Conservation (phyloP, 768 basidiomycete species). For the Bullera alba region DNA sequence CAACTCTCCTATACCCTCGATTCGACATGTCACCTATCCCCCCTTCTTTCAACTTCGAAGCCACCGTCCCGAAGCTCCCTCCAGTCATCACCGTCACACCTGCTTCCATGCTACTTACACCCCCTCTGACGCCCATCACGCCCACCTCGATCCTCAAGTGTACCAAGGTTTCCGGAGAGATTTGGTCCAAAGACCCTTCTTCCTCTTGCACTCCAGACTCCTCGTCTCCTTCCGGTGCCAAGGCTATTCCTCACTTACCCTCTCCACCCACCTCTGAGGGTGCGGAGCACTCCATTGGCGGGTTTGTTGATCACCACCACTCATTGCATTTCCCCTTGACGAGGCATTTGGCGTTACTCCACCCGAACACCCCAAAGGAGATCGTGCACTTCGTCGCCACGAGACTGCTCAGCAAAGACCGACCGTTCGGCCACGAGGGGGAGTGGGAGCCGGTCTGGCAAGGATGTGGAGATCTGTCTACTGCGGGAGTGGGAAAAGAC, state of each 20-base stretch:
- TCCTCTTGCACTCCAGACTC: too few species aligned
- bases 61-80: neutral
- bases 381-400: conserved; percentile 27
- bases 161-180: neutral
- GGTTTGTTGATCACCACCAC: neutral
- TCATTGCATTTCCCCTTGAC: conserved; percentile 14
- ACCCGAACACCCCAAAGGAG: conserved; percentile 20
- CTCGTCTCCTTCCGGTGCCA: too few species aligned
- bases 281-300: neutral
- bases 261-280: neutral
- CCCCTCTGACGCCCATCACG: conserved; percentile 10
- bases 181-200: too few species aligned
- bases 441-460: conserved; percentile 16
- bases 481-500: conserved; percentile 18
- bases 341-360: conserved; percentile 19
- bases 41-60: neutral
- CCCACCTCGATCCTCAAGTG: neutral
- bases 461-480: conserved; percentile 11
- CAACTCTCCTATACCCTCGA: too few species aligned
- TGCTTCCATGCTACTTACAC: conserved; percentile 6
- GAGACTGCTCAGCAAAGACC: conserved; percentile 21
- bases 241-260: neutral
- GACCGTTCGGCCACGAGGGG: conserved; percentile 17
- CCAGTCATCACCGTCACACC: conserved; percentile 12
- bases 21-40: neutral